Evolutionary conservation across 768 basidiomycete species (phyloP), one percentile per base, ranked within the genome.

Genomic region (Cystofilobasidium ferigula): DNA sequence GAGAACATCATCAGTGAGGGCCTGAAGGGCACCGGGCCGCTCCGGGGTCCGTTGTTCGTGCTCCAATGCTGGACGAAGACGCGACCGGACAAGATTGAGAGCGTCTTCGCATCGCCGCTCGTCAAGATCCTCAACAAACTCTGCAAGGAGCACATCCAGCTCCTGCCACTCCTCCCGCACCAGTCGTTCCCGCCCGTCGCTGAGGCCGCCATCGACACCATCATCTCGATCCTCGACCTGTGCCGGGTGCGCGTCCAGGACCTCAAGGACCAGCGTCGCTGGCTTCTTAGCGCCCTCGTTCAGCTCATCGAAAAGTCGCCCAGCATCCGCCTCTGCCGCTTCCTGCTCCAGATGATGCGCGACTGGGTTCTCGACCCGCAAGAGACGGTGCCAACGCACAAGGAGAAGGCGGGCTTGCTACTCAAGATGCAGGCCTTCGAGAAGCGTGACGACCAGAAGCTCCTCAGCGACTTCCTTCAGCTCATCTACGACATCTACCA

Each of bases 401-500:
- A 95, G 76, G 95, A 99, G 78, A 98, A 97, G 76, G 86, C 93
- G 2, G 86, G 81, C 34, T 78, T 98, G 36, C 76, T 99, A 68
- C 85, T 87, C 72, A 89, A 88, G 74, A 93, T 99, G 91, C 81
- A 82, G 8, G 79, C 82, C 13, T 91, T 85, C 71, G 92, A 97
- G 76, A 72, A 73, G 57, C 62, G 56, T 26, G 67, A 68, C 34
- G 67, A 68, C n/a, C 70, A 78, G 4, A 67, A 57, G 4, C 80
- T 98, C 4, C 89, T 88, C 75, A 82, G 85, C 53, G 82, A 85
- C 47, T 98, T 90, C 74, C 80, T 98, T 71, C 85, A 87, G 69
- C 81, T 98, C 67, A 87, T 99, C 63, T 86, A 89, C 73, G 90
- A 93, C 67, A 93, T 99, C 72, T 99, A 97, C 78, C 89, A 86